These are phyloP conservation scores for Calophaca sinica DNA, from an alignment of 306 rosid species.

Conservation along the genomic window DNA sequence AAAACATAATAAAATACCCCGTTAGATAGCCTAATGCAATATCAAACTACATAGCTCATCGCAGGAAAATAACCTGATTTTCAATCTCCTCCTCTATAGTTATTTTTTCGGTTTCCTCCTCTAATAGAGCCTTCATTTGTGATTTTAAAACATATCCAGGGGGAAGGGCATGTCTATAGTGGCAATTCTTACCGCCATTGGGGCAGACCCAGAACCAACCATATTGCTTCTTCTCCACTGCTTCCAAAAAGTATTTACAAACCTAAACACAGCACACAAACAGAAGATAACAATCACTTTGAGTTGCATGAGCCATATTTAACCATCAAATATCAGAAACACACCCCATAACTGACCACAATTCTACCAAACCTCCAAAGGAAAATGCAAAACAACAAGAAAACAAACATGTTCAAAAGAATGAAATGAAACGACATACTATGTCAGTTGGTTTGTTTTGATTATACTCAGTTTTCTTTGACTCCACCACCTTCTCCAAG, in stretches of 20 bases:
- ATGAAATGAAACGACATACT: slow-evolving; percentile 53
- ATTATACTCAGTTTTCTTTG: slow-evolving; percentile 75
- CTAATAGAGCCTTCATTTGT: slow-evolving; percentile 91
- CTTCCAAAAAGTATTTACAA: slow-evolving; percentile 65
- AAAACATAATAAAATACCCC: not conserved
- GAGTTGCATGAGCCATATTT: no score
- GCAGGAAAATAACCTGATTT: slow-evolving; percentile 61
- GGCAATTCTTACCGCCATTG: slow-evolving; percentile 88
- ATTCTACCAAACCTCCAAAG: no score
- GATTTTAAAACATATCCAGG: slow-evolving; percentile 89
- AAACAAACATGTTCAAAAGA: not conserved
- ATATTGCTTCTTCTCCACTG: slow-evolving; percentile 93
- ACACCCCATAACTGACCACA: no score
- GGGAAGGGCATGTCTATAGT: slow-evolving; percentile 97
- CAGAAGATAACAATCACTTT: not conserved
- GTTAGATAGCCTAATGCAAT: slow-evolving; percentile 33
- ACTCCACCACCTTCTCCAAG: slow-evolving; percentile 87
- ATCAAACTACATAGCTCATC: no score
- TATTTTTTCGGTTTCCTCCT: slow-evolving; percentile 71
- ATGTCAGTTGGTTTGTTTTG: slow-evolving; percentile 92
- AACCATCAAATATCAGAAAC: no score
- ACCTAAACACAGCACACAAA: slow-evolving; percentile 45
- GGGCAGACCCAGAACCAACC: slow-evolving; percentile 96
- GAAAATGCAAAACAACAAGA: not conserved
- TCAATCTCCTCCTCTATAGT: slow-evolving; percentile 90